phyloP scores from a whole-genome alignment of 2,329 filamentous ascomycete genomes.

The Cercospora nicotianae region DNA sequence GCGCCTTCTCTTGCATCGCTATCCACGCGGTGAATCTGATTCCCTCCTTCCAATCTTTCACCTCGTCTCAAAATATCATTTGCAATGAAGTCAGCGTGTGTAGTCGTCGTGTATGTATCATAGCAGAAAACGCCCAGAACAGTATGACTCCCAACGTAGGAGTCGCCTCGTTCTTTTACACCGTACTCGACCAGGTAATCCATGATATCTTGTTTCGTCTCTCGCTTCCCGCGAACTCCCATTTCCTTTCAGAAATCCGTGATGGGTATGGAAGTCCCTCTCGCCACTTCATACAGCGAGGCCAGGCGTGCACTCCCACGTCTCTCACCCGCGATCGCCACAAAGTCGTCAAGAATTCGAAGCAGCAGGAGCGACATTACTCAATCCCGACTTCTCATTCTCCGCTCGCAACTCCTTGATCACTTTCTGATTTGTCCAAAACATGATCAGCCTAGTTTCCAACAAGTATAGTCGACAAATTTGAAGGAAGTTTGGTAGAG shows the following conservation, averaged over 20 bases:
- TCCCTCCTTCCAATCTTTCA: background rate
- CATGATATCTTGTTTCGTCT: background rate
- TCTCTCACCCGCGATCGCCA: background rate
- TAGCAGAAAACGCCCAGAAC: background rate
- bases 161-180: background rate
- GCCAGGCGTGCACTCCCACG: background rate
- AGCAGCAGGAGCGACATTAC: background rate
- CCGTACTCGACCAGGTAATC: background rate
- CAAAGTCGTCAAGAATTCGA: background rate
- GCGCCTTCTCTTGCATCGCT: background rate
- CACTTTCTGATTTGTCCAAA: conserved; percentile 42
- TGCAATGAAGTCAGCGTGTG: background rate
- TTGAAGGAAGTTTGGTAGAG: background rate
- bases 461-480: background rate
- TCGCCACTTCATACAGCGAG: background rate
- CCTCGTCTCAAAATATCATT: background rate
- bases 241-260: background rate
- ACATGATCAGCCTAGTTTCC: background rate
- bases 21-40: background rate
- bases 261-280: background rate
- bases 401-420: conserved; percentile 49
- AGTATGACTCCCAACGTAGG: background rate
- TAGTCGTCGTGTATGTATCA: background rate
- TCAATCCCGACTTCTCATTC: conserved; percentile 35
- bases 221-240: background rate